A percentile compares a stretch with the other conserved stretches of the same genome.
These are phyloP conservation scores for Capsicum baccatum DNA, from an alignment of 257 asterid species.

Conservation along the genomic window DNA sequence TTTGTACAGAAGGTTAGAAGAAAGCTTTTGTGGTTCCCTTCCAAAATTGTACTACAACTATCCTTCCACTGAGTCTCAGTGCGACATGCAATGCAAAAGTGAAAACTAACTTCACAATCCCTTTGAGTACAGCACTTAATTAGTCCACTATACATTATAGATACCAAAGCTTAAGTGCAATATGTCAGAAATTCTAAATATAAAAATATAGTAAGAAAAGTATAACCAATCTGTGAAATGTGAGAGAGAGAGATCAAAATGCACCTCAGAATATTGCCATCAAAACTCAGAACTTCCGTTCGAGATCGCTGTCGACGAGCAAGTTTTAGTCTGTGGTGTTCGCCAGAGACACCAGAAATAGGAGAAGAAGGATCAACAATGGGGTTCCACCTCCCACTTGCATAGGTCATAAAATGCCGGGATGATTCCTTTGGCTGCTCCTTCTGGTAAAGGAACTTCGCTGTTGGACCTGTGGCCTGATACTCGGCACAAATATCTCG, in stretches of 20 bases:
- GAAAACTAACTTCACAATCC: background rate
- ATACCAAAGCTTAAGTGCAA: background rate
- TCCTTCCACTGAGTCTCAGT: background rate
- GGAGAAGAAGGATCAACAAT: constrained; percentile 96
- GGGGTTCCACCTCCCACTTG: constrained; percentile 99
- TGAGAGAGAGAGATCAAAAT: constrained; percentile 35
- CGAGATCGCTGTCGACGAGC: constrained; percentile 83
- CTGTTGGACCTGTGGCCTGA: constrained; percentile 91
- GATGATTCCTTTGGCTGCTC: constrained; percentile 71
- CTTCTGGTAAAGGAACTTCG: constrained; percentile 92
- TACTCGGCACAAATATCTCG: constrained; percentile 84
- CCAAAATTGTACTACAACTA: background rate
- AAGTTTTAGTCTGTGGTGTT: constrained; percentile 86
- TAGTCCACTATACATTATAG: background rate
- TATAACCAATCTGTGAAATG: constrained; percentile 26
- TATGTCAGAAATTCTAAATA: background rate
- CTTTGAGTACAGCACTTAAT: constrained; percentile 3
- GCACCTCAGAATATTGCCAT: constrained; percentile 89
- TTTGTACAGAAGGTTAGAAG: background rate
- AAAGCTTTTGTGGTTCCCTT: constrained; percentile 4
- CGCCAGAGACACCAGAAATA: constrained; percentile 85
- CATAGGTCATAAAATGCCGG: constrained; percentile 81
- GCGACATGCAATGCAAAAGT: background rate
- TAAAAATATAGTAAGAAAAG: background rate
- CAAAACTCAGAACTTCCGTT: constrained; percentile 95